Evolutionary conservation across 2,329 filamentous ascomycete genomes (phyloP).

Genomic region (Chaetomium strumarium): DNA sequence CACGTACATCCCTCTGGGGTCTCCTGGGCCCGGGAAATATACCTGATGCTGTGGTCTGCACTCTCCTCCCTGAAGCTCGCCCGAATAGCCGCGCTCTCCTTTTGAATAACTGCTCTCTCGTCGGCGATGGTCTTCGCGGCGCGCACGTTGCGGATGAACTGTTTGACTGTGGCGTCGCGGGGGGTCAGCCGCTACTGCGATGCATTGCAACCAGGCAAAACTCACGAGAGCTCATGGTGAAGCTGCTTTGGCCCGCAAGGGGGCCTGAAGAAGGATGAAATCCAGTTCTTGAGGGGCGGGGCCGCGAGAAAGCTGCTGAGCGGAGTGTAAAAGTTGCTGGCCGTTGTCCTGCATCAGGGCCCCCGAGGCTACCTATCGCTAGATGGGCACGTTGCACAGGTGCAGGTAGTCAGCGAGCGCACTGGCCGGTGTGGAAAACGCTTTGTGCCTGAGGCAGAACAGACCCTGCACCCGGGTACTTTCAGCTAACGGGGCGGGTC

Average conservation of each 20-base stretch:
- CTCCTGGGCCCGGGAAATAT: slow-evolving; percentile 31
- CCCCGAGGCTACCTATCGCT: slow-evolving; percentile 11
- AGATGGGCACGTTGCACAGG: slow-evolving; percentile 18
- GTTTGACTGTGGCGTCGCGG: slow-evolving; percentile 66
- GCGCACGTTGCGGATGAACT: slow-evolving; percentile 98
- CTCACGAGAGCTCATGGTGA: slow-evolving; percentile 27
- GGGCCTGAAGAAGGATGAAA: slow-evolving; percentile 19
- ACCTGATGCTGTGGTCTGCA: slow-evolving; percentile 86
- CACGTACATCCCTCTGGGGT: background rate
- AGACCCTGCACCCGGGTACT: background rate
- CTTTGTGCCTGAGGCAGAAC: slow-evolving; percentile 13
- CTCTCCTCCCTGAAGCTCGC: slow-evolving; percentile 98
- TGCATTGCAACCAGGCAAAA: slow-evolving; percentile 20
- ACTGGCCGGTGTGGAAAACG: background rate
- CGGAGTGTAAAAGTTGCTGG: slow-evolving; percentile 6
- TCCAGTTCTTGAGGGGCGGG: slow-evolving; percentile 13
- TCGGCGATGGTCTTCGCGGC: slow-evolving; percentile 98
- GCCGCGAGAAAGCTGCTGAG: slow-evolving; percentile 6
- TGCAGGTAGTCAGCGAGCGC: too few species aligned
- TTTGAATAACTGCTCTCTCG: slow-evolving; percentile 95
- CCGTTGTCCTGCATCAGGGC: slow-evolving; percentile 11
- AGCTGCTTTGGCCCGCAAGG: slow-evolving; percentile 20
- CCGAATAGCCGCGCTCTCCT: slow-evolving; percentile 95
- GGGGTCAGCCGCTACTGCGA: slow-evolving; percentile 12
- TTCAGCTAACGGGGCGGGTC: too few species aligned